These are phyloP conservation scores for Syzygium malaccense DNA, from an alignment of 441 rosid genomes.

Conservation along the genomic window DNA sequence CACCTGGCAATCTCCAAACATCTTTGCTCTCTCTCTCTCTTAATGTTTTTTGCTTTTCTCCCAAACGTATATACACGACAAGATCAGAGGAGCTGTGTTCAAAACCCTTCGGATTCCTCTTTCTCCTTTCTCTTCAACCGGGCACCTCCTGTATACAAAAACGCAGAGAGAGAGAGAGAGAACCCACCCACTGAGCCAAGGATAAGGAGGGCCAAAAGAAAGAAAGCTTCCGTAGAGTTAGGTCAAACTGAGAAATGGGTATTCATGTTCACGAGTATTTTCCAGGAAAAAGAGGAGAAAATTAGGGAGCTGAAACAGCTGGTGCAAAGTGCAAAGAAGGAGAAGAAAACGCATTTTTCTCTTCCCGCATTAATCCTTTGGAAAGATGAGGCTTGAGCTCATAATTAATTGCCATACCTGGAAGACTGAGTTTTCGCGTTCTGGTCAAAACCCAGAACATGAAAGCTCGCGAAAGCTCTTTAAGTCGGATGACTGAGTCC, in stretches of 20 bases:
- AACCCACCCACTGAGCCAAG: not conserved
- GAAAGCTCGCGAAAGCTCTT: not conserved
- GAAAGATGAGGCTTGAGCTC: not conserved
- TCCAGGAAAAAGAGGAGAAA: not conserved
- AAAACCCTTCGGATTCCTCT: not conserved
- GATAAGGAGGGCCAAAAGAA: not conserved
- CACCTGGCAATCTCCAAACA: slow-evolving; percentile 72
- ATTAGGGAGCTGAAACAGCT: not conserved
- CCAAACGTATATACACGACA: not conserved
- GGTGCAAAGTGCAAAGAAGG: not conserved
- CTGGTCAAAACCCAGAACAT: not conserved
- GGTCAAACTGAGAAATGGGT: not conserved
- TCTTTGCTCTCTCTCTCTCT: not conserved
- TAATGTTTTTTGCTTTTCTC: not conserved
- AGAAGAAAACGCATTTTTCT: not conserved
- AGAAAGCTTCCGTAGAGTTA: not conserved
- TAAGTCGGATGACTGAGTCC: not conserved
- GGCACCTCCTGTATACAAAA: not conserved
- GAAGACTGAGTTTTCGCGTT: not conserved
- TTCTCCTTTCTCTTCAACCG: not conserved
- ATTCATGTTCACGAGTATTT: not conserved
- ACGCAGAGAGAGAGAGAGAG: not conserved
- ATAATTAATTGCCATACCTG: not conserved
- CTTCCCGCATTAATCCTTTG: not conserved
- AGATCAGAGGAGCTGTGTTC: not conserved